Evolutionary conservation across 1,284 basidiomycete genomes (phyloP), one percentile per base, ranked within the genome.

Genomic region (Pulchroboletus neoregius): DNA sequence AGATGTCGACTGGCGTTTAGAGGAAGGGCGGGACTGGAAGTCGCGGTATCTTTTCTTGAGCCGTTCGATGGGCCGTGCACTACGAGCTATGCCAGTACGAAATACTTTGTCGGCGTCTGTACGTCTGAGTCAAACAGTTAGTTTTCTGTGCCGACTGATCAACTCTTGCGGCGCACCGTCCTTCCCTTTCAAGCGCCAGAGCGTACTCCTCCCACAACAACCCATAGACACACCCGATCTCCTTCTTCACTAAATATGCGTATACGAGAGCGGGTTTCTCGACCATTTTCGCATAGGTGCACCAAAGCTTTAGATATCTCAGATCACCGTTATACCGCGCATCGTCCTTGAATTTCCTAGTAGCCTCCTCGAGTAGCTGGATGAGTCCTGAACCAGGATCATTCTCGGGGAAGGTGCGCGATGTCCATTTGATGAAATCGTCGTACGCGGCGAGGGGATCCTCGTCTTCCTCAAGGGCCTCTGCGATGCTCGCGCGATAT

Each of bases 231-330:
- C 80, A 85, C 0, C 91, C 93, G 59, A 95, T 87, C 41, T 86
- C 84, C 45, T 81, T 83, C 37, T 82, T 81, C 48, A 92, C 73
- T 43, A 95, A 69, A 63, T 86, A 87, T 23, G 80, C 72, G 68
- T 87, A 92, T 49, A 92, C 79, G 28, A 71, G 80, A 57, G 66
- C 63, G 3, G 73, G 63, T 52, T 71, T 71, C 54, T 81, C 75
- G 20, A 87, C 76, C 53, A 82, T 76, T 39, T 79, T 76, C 2
- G 90, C 83, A 63, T 93, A 93, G 50, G 86, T 72, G 13, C 84
- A 79, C 94, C 94, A 96, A 26, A 95, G 68, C 65, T 87, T 89
- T 39, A 97, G 76, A 67, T 97, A 96, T 32, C 94, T 79, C 45
- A 89, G 69, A 70, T 98, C 94, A 52, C 85, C 83, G 58, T 82